Evolutionary conservation across 2,329 filamentous ascomycete genomes (phyloP).

Genomic region (Pseudocercospora pini-densiflorae): DNA sequence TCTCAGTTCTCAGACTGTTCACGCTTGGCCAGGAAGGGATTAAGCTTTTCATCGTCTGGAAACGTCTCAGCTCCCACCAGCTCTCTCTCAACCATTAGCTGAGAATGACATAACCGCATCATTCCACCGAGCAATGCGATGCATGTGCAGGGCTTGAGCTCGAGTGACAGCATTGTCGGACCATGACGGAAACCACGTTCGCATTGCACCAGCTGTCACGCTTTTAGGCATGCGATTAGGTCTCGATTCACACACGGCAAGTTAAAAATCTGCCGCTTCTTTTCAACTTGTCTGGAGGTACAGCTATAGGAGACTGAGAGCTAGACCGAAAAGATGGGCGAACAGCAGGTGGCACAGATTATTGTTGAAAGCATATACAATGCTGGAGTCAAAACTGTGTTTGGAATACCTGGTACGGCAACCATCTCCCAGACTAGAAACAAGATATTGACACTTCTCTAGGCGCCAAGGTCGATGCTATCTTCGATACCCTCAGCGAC

Average conservation of each 20-base stretch:
- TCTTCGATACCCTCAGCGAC: conserved; percentile 54
- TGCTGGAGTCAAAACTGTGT: conserved; percentile 53
- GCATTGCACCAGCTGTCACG: not conserved
- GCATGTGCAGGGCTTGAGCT: conserved; percentile 4
- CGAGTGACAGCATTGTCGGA: conserved; percentile 6
- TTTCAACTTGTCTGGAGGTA: not conserved
- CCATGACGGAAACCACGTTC: conserved; percentile 7
- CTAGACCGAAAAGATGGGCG: conserved; percentile 19
- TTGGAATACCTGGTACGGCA: conserved; percentile 47
- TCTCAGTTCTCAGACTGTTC: not conserved
- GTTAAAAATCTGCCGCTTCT: not conserved
- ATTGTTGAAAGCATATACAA: conserved; percentile 43
- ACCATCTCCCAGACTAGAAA: not conserved
- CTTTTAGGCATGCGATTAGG: not conserved
- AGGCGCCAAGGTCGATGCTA: conserved; percentile 50
- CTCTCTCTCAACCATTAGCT: conserved; percentile 11
- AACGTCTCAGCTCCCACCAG: not conserved
- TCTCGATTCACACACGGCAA: not conserved
- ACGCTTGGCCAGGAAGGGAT: not conserved
- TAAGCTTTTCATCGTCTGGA: not conserved
- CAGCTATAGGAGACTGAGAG: not conserved
- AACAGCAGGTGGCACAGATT: conserved; percentile 40
- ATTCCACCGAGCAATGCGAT: not conserved
- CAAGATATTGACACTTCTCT: conserved; percentile 32
- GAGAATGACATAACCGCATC: conserved; percentile 24